A percentile compares a stretch with the other conserved stretches of the same genome.
phyloP scores from a whole-genome alignment of 257 asterid species.

The Prunella vulgaris region DNA sequence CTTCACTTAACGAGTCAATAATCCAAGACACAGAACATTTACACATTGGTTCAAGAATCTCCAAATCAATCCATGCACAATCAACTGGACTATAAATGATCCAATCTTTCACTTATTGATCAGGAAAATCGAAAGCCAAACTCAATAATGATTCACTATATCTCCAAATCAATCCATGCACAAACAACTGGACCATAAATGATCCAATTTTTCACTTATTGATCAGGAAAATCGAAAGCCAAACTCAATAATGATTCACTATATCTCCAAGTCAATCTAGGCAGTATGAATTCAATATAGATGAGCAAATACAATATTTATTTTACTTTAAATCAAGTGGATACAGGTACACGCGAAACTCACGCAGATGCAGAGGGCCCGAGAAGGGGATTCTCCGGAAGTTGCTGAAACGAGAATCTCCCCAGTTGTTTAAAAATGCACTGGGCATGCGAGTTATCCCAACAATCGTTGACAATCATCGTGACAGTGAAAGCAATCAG shows the following conservation, averaged over 20 bases:
- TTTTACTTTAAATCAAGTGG: not conserved
- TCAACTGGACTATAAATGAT: not conserved
- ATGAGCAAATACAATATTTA: not conserved
- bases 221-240: not conserved
- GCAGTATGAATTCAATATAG: not conserved
- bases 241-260: not conserved
- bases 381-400: conserved; percentile 71
- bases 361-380: conserved; percentile 96
- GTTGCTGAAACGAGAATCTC: conserved; percentile 77
- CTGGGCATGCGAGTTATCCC: conserved; percentile 58
- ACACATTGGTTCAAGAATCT: not conserved
- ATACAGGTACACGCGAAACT: conserved; percentile 15
- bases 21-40: not conserved
- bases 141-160: not conserved
- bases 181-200: not conserved
- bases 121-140: not conserved
- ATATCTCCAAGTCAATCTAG: not conserved
- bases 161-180: not conserved
- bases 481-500: conserved; percentile 56
- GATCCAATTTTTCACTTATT: not conserved
- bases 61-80: not conserved
- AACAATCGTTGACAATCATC: conserved; percentile 69
- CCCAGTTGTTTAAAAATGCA: conserved; percentile 60
- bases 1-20: not conserved
- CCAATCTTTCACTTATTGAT: not conserved